phyloP scores from a whole-genome alignment of 768 basidiomycete genomes.

The Jaapia argillacea region DNA sequence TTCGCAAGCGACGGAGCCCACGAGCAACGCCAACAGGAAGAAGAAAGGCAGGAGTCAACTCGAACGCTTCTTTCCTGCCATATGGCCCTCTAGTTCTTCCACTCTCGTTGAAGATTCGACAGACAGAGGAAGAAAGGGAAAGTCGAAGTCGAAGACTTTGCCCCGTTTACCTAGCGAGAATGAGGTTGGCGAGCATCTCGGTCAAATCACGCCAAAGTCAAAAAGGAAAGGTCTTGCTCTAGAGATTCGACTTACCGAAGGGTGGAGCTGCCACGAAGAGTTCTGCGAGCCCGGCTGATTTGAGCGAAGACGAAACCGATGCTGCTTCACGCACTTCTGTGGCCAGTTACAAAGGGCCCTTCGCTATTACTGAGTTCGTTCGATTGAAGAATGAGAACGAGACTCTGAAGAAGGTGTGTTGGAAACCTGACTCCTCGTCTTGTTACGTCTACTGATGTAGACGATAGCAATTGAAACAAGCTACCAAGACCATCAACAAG shows the following conservation, averaged over 20 bases:
- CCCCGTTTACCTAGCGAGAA: background rate
- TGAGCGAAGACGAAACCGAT: background rate
- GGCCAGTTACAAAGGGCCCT: slow-evolving; percentile 20
- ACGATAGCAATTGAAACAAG: slow-evolving; percentile 27
- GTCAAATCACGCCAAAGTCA: background rate
- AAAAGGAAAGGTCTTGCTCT: background rate
- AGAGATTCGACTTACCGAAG: background rate
- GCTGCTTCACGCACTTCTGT: background rate
- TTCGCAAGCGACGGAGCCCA: too few species aligned
- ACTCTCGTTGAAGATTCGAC: background rate
- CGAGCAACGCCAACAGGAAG: background rate
- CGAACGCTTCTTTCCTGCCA: background rate
- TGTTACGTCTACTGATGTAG: background rate
- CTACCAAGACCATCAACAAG: slow-evolving; percentile 40
- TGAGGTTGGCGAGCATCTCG: background rate
- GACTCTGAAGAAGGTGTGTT: slow-evolving; percentile 34
- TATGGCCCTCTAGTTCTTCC: background rate
- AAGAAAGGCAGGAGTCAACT: background rate
- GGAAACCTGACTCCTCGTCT: slow-evolving; percentile 3
- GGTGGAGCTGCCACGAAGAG: background rate
- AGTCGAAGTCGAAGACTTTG: background rate
- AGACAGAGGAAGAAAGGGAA: background rate
- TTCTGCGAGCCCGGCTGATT: background rate
- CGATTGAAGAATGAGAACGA: slow-evolving; percentile 51
- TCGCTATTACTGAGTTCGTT: slow-evolving; percentile 40